A percentile compares a stretch with the other conserved stretches of the same genome.
Conservation (phyloP, 768 basidiomycete species). For the Suillus variegatus region DNA sequence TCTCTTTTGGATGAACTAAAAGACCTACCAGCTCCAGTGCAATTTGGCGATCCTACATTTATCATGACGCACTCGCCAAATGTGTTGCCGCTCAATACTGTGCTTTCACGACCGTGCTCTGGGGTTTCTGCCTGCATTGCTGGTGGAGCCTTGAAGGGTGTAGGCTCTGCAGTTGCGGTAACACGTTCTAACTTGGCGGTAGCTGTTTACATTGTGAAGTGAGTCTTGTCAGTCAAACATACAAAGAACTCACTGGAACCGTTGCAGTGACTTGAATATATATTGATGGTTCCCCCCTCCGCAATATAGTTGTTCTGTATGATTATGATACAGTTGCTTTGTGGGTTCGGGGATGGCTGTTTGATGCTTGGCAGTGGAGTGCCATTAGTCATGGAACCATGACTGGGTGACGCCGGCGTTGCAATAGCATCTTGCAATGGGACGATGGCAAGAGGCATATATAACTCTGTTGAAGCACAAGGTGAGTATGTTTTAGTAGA, state of each 20-base stretch:
- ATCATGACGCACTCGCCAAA: constrained; percentile 1
- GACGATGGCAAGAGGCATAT: not conserved
- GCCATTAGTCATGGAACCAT: not conserved
- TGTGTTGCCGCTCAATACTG: not conserved
- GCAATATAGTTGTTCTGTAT: not conserved
- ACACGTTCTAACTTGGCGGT: not conserved
- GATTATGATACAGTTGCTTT: not conserved
- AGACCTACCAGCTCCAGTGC: not conserved
- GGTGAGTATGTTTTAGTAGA: not conserved
- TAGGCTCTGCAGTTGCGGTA: not conserved
- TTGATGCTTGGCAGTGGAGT: not conserved
- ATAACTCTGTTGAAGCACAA: not conserved
- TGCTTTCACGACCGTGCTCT: not conserved
- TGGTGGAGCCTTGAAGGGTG: too few species aligned
- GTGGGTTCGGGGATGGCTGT: not conserved
- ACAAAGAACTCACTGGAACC: not conserved
- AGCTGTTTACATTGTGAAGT: not conserved
- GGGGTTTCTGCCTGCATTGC: not conserved
- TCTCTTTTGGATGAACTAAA: not conserved
- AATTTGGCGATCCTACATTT: not conserved
- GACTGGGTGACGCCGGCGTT: not conserved
- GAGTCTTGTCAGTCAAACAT: not conserved
- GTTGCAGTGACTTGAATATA: not conserved
- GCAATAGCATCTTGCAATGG: not conserved
- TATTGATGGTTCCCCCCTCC: not conserved